Percentiles rank a stretch among this genome's conserved stretches.
phyloP scores from a whole-genome alignment of 164 flowering plant genomes.

The grape (Vitis vinifera) region ASM3070453v1 NC_081806.1:12001501-12002000 shows the following conservation, averaged over 20 bases:
- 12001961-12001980: slow-evolving; percentile 74
- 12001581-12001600: slow-evolving; percentile 90
- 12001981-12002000: slow-evolving; percentile 64
- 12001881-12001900: slow-evolving; percentile 89
- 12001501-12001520: slow-evolving; percentile 85
- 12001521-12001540: slow-evolving; percentile 77
- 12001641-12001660: slow-evolving; percentile 95
- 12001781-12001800: background rate
- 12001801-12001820: background rate
- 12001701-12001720: too few relatives aligned
- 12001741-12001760: too few relatives aligned
- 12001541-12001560: slow-evolving; percentile 82
- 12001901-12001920: slow-evolving; percentile 84
- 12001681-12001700: too few relatives aligned
- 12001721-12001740: too few relatives aligned
- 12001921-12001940: slow-evolving; percentile 84
- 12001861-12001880: slow-evolving; percentile 48
- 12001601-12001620: slow-evolving; percentile 83
- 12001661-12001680: slow-evolving; percentile 57
- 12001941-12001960: slow-evolving; percentile 88
- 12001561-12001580: slow-evolving; percentile 88
- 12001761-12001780: background rate
- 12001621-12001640: slow-evolving; percentile 76
- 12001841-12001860: background rate
- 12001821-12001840: background rate